Evolutionary conservation across 2,329 filamentous ascomycete genomes (phyloP), one percentile per base, ranked within the genome.

Genomic region (Zalaria obscura): DNA sequence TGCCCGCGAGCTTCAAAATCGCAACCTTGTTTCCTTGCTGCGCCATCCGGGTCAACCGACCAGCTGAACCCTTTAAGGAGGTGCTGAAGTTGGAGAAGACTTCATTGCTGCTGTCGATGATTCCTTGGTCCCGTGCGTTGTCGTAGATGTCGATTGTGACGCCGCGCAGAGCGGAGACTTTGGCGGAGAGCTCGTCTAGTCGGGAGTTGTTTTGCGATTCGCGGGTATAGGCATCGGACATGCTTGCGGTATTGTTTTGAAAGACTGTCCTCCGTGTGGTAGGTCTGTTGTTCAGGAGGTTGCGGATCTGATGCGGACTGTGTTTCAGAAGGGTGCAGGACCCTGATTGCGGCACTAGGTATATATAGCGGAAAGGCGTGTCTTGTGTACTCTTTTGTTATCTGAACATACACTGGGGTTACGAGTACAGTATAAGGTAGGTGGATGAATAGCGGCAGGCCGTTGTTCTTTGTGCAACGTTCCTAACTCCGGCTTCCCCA

Each of bases 101-200:
- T 52, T 96, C 87, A 60, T 74, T 81, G 82, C 91, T 33, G 3
- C 25, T 79, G 63, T 98, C 86, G 51, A 98, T 83, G 48, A 93
- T 76, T 50, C 83, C 77, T 54, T 96, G 89, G 53, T 84, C 77
- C 44, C 86, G 78, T 39, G 91, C 91, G 60, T 91, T 87, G 66
- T 96, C 88, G 72, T 96, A 95, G 56, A 98, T 98, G 67, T 98
- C 87, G 50, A 96, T 78, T 35, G 91, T 98, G 39, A 98, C 86
- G 62, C 83, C 84, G 56, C 89, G 86, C 48, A 98, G 75, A 40
- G 87, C 86, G 11, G 84, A 84, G 42, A 96, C 88, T 67, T 98
- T 98, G 50, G 78, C 75, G 10, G 83, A 83, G 32, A 98, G 81
- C 60, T 93, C 87, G 55, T 89, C 80, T 43, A 98, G 83, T 53